Conservation (phyloP, 1,139 yeast species). For the Yamadazyma conglobata region DNA sequence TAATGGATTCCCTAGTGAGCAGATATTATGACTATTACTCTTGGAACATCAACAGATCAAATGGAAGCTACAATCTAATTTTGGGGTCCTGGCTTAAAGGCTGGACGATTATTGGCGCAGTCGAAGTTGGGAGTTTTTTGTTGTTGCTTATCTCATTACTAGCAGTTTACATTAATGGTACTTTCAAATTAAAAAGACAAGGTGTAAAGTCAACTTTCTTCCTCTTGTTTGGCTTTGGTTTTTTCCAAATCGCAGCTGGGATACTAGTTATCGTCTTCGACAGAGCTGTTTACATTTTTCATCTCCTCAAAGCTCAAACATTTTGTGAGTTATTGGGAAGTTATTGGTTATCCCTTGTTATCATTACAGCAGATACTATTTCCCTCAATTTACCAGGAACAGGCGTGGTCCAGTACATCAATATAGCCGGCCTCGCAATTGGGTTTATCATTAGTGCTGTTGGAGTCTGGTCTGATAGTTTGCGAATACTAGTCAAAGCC, state of each 20-base stretch:
- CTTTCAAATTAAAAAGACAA: too few species aligned
- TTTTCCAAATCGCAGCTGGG: conserved; percentile 1
- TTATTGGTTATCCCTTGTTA: background rate
- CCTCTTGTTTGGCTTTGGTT: background rate
- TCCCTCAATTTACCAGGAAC: background rate
- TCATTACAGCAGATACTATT: background rate
- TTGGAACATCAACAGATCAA: background rate
- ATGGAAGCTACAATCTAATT: background rate
- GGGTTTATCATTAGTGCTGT: conserved; percentile 1
- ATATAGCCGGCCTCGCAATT: too few species aligned
- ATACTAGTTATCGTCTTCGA: background rate
- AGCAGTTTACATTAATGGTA: too few species aligned
- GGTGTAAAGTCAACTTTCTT: too few species aligned
- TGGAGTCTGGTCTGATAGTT: background rate
- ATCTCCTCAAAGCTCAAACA: background rate
- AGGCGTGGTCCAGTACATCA: too few species aligned
- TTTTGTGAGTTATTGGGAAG: background rate
- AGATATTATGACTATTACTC: background rate
- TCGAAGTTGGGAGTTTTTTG: too few species aligned
- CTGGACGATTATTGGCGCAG: too few species aligned
- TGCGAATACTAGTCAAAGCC: background rate
- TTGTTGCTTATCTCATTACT: too few species aligned
- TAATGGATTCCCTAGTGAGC: too few species aligned
- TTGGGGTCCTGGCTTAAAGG: background rate
- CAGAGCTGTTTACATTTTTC: background rate